These are phyloP conservation scores for Corylus avellana DNA, from an alignment of 306 rosid species.

Conservation along the genomic window DNA sequence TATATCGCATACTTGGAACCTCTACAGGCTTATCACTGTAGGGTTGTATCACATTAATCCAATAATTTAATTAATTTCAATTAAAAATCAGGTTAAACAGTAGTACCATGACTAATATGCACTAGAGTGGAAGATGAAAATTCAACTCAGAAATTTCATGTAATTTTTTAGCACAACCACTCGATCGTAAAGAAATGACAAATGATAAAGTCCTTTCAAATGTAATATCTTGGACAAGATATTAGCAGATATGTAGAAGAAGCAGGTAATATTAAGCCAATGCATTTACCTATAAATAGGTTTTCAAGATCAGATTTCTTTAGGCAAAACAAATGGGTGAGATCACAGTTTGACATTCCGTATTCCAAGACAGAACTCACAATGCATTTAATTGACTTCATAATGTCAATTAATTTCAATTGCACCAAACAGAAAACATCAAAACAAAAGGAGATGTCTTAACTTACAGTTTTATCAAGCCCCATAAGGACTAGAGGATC, in stretches of 20 bases:
- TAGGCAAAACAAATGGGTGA: conserved; percentile 6
- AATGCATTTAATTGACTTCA: neutral
- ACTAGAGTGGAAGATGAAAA: conserved; percentile 6
- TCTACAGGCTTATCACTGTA: conserved; percentile 15
- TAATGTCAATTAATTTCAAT: conserved; percentile 18
- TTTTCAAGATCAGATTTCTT: neutral
- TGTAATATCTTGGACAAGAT: too few species aligned
- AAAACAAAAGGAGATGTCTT: conserved; percentile 5
- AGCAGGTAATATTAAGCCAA: neutral
- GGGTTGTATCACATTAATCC: too few species aligned
- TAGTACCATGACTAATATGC: too few species aligned
- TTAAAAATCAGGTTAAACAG: too few species aligned
- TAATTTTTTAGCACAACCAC: conserved; percentile 9
- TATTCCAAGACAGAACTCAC: neutral
- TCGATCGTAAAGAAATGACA: conserved; percentile 10
- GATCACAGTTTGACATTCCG: neutral
- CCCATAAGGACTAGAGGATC: conserved; percentile 71
- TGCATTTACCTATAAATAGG: conserved; percentile 14
- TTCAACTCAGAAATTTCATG: conserved; percentile 12
- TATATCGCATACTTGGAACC: neutral
- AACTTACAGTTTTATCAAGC: conserved; percentile 75
- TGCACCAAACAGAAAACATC: conserved; percentile 8
- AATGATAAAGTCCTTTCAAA: too few species aligned
- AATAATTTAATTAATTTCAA: neutral
- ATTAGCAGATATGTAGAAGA: conserved; percentile 1